Percentiles rank a stretch among this genome's conserved stretches.
Evolutionary conservation across 495 filamentous ascomycete genomes (phyloP).

Genomic region (Massariosphaeria phaeospora): DNA sequence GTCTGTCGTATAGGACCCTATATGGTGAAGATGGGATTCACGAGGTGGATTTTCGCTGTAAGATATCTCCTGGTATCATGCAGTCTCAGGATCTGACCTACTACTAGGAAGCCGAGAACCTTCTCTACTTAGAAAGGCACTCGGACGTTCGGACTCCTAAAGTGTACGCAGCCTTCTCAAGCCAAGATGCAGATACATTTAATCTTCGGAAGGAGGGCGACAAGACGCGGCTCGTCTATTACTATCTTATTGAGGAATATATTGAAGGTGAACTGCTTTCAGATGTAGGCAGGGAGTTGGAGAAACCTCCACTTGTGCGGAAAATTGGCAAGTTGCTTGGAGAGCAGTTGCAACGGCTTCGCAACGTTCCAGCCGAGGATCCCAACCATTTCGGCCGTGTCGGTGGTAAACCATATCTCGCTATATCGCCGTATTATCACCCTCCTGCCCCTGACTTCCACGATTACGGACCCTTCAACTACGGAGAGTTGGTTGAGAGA

Average conservation of each 20-base stretch:
- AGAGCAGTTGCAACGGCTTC: background rate
- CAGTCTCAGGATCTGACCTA: background rate
- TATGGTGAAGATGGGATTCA: background rate
- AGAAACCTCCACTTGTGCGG: background rate
- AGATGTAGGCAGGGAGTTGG: background rate
- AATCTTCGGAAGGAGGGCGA: background rate
- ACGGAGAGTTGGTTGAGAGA: background rate
- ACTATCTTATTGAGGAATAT: background rate
- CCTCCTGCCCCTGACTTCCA: background rate
- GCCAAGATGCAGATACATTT: background rate
- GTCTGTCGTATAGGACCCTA: conserved; percentile 1
- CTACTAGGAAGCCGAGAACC: conserved; percentile 1
- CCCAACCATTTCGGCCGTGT: conserved; percentile 1
- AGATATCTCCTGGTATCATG: background rate
- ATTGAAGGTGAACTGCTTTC: background rate
- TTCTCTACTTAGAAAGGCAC: background rate
- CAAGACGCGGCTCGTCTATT: background rate
- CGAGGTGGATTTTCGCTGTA: background rate
- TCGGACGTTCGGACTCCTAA: background rate
- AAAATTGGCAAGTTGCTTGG: background rate
- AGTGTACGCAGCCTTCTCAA: background rate
- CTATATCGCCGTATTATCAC: background rate
- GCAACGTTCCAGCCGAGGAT: background rate
- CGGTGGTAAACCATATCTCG: background rate
- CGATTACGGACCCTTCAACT: background rate